Evolutionary conservation across 805 yeast species (phyloP).

Genomic region (Yarrowia phangngaensis): DNA sequence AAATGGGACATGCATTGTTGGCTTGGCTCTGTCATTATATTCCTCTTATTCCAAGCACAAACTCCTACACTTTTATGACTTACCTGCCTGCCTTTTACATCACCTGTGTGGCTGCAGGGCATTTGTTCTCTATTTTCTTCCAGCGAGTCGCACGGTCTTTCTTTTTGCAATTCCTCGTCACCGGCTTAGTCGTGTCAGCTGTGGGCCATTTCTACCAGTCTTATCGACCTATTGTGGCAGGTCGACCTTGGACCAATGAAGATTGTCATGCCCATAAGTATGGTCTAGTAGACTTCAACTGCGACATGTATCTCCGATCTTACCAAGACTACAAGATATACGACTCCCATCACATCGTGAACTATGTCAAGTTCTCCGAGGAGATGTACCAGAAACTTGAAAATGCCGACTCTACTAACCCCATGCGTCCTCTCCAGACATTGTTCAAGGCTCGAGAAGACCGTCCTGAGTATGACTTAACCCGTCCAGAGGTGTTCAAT

Average conservation of each 20-base stretch:
- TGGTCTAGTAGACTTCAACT: slow-evolving; percentile 21
- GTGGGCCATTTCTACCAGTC: slow-evolving; percentile 4
- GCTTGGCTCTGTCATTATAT: slow-evolving; percentile 72
- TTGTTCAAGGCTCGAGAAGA: slow-evolving; percentile 22
- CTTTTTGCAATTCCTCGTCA: neutral
- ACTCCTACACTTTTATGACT: slow-evolving; percentile 72
- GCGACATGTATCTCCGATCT: slow-evolving; percentile 12
- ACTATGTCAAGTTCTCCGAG: slow-evolving; percentile 20
- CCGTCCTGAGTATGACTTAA: slow-evolving; percentile 1
- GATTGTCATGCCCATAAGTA: slow-evolving; percentile 4
- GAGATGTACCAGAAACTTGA: slow-evolving; percentile 24
- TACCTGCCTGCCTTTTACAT: slow-evolving; percentile 80
- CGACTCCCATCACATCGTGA: slow-evolving; percentile 26
- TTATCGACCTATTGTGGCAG: slow-evolving; percentile 20
- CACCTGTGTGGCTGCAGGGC: slow-evolving; percentile 61
- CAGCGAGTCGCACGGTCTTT: slow-evolving; percentile 25
- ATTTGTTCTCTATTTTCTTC: slow-evolving; percentile 53
- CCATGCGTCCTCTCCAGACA: slow-evolving; percentile 13
- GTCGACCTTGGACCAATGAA: slow-evolving; percentile 12
- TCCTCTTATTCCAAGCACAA: slow-evolving; percentile 73
- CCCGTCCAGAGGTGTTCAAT: slow-evolving; percentile 17
- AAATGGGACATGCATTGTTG: slow-evolving; percentile 54
- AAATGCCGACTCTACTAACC: neutral
- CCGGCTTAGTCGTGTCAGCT: slow-evolving; percentile 28
- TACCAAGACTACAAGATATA: slow-evolving; percentile 11